A percentile compares a stretch with the other conserved stretches of the same genome.
These are phyloP conservation scores for Ogataea nakhonphanomensis DNA, from an alignment of 805 yeast genomes.

Conservation along the genomic window DNA sequence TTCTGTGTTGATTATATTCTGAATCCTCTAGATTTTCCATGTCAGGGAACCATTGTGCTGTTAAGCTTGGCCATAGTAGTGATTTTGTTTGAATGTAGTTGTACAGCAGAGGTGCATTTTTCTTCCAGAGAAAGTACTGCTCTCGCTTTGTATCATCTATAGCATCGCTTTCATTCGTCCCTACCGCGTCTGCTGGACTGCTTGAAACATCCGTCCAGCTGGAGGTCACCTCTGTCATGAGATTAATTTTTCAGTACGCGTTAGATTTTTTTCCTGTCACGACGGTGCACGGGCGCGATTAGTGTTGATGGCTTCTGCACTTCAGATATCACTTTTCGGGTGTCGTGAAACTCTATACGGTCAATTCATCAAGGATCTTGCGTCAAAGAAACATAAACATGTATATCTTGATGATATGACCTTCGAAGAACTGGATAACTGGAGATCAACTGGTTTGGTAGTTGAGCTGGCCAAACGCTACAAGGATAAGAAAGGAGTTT, in stretches of 20 bases:
- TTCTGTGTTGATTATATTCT: conserved; percentile 35
- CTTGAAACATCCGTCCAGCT: background rate
- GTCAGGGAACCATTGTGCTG: conserved; percentile 65
- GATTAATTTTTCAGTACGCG: conserved; percentile 9
- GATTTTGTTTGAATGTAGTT: conserved; percentile 50
- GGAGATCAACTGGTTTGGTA: conserved; percentile 37
- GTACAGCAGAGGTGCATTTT: conserved; percentile 54
- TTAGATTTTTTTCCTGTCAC: conserved; percentile 6
- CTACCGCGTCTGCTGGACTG: background rate
- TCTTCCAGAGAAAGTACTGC: conserved; percentile 56
- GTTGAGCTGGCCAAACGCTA: conserved; percentile 25
- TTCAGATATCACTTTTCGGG: background rate
- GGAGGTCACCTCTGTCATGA: conserved; percentile 7
- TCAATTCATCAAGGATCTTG: conserved; percentile 29
- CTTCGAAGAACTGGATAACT: conserved; percentile 36
- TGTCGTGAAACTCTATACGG: conserved; percentile 24
- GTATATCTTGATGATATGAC: conserved; percentile 20
- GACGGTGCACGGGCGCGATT: conserved; percentile 10
- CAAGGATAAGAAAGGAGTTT: conserved; percentile 9
- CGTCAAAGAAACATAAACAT: conserved; percentile 17
- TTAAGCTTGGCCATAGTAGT: conserved; percentile 61
- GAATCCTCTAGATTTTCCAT: conserved; percentile 27
- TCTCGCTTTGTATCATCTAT: conserved; percentile 11
- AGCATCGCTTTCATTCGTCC: background rate
- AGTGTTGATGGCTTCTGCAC: background rate